phyloP scores from a whole-genome alignment of 495 filamentous ascomycete species.

The Hypoxylon subgilvum region DNA sequence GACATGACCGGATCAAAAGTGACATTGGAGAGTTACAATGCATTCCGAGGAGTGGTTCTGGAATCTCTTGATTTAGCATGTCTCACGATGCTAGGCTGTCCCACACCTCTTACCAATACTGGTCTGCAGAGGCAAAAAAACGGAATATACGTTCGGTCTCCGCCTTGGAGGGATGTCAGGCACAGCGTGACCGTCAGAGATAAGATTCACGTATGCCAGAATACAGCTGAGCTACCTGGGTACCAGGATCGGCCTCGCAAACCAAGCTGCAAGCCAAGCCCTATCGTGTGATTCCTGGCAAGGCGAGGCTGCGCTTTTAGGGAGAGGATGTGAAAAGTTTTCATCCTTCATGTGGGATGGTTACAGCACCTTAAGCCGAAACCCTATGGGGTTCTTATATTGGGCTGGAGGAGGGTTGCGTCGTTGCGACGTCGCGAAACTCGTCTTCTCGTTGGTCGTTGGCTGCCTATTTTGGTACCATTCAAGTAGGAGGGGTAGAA shows the following conservation, averaged over 20 bases:
- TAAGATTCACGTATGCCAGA: slow-evolving; percentile 23
- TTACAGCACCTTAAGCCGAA: slow-evolving; percentile 33
- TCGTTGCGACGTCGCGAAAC: neutral
- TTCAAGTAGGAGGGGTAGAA: too few species aligned
- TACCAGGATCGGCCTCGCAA: neutral
- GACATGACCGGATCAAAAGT: slow-evolving; percentile 16
- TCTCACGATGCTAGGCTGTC: slow-evolving; percentile 26
- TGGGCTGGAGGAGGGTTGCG: slow-evolving; percentile 4
- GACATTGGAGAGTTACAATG: slow-evolving; percentile 2
- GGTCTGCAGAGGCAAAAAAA: neutral
- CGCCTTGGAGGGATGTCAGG: slow-evolving; percentile 6
- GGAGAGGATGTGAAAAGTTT: neutral
- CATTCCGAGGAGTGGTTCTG: slow-evolving; percentile 22
- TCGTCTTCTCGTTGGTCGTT: neutral
- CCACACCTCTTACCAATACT: neutral
- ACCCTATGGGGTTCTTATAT: slow-evolving; percentile 20
- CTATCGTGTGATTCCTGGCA: neutral
- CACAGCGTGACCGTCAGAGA: slow-evolving; percentile 21
- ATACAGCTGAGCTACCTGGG: slow-evolving; percentile 1
- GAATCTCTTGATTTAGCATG: slow-evolving; percentile 23
- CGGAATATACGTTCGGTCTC: slow-evolving; percentile 14
- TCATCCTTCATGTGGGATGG: neutral
- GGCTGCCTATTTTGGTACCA: neutral
- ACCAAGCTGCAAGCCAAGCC: neutral
- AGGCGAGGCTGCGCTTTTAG: slow-evolving; percentile 1